Evolutionary conservation across 192 early-diverging fungal genomes (phyloP), one percentile per base, ranked within the genome.

Genomic region (Coemansia sp.): DNA sequence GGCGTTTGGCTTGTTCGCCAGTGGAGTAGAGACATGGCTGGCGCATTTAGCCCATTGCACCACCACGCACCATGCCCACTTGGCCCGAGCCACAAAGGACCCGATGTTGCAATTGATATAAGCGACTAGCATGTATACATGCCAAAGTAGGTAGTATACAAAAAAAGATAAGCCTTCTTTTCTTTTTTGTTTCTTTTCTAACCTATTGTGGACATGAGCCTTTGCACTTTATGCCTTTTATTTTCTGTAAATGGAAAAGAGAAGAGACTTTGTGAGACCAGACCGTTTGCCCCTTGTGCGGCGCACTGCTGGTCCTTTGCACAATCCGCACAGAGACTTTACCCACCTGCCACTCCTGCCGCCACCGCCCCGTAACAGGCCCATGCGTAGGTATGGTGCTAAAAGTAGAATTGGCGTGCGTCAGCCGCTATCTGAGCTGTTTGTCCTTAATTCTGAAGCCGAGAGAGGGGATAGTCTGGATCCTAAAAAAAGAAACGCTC

Each of bases 271-370:
- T 50, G 55, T 58, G 55, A n/a, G 55, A 16, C 55, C 55, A 12
- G 55, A 58, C 29, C 55, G 55, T 33, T 31, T 58, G 55, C 36
- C 36, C 12, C 60, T 39, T 38, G 47, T 38, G 61, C 47, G 67
- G 16, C 74, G 79, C 11, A 61, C 76, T 16, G 74, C 68, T 13
- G 74, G 70, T 0, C 64, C 68, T 0, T 34, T 69, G 18, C 68
- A 55, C 15, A 66, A 76, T 36, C 64, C 74, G 24, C 53, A n/a
- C 33, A 58, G 72, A 11, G 63, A 74, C 40, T 73, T 71, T 57
- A 40, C 50, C 5, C 61, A 52, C 39, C 18, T 77, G 62, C 80
- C 80, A 11, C 80, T 75, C 12, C 40, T 82, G 36, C 80, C 75
- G n/a, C 80, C 80, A 13, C 53, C 27, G 6, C 29, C 55, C 15